Conservation (phyloP, 345 rosid species). For the Corchorus olitorius region DNA sequence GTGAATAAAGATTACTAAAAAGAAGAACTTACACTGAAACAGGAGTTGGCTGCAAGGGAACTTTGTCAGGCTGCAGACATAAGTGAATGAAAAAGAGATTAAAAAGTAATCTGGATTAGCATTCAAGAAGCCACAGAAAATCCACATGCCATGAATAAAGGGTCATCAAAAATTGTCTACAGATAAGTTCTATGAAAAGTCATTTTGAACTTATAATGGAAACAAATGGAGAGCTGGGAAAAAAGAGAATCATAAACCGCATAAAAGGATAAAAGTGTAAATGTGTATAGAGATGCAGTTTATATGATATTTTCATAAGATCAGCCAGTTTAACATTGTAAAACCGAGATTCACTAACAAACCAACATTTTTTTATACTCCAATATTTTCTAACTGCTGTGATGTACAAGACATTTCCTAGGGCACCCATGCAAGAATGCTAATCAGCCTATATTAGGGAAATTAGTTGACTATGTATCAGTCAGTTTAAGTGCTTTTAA, state of each 20-base stretch:
- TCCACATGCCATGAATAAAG: neutral
- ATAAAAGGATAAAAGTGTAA: neutral
- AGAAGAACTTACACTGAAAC: conserved; percentile 74
- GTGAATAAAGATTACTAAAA: conserved; percentile 25
- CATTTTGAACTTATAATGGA: neutral
- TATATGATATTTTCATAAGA: neutral
- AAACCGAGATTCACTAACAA: neutral
- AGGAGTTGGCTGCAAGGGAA: conserved; percentile 68
- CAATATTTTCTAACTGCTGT: neutral
- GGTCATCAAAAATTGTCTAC: neutral
- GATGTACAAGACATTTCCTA: neutral
- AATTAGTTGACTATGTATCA: neutral
- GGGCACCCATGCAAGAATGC: neutral
- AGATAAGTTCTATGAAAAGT: neutral
- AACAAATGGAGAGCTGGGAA: neutral
- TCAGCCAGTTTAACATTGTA: neutral
- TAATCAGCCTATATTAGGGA: neutral
- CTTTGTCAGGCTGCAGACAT: conserved; percentile 71
- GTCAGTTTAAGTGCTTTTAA: neutral
- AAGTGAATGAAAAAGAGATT: conserved; percentile 25
- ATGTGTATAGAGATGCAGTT: neutral
- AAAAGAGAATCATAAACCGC: neutral
- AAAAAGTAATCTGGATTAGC: conserved; percentile 17
- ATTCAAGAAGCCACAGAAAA: conserved; percentile 3
- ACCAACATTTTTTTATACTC: neutral